phyloP scores from a whole-genome alignment of 1,139 yeast species.

The Nakaseomyces nivariensis region DNA sequence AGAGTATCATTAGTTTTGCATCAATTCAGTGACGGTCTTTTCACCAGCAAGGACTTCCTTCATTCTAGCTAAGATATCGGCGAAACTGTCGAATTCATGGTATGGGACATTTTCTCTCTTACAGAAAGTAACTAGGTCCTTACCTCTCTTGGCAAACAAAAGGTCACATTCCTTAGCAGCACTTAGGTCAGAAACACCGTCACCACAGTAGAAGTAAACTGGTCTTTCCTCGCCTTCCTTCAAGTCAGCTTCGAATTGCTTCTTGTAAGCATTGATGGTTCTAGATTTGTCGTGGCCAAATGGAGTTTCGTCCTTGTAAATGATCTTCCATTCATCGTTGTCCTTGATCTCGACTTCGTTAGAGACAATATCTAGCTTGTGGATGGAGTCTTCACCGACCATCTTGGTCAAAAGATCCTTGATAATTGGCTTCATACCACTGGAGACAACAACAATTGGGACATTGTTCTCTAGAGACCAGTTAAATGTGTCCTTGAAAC shows the following conservation, averaged over 20 bases:
- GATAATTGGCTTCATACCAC: conserved; percentile 91
- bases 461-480: conserved; percentile 67
- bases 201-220: conserved; percentile 82
- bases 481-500: conserved; percentile 68
- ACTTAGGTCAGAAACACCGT: conserved; percentile 89
- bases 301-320: conserved; percentile 71
- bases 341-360: conserved; percentile 58
- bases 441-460: conserved; percentile 72
- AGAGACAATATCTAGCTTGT: conserved; percentile 69
- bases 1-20: conserved; percentile 27
- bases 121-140: conserved; percentile 81
- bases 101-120: conserved; percentile 71
- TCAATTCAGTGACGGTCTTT: conserved; percentile 34
- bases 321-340: conserved; percentile 67
- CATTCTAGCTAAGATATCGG: conserved; percentile 56
- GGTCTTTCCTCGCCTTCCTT: conserved; percentile 37
- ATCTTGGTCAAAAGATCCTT: conserved; percentile 61
- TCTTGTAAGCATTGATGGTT: conserved; percentile 59
- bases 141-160: conserved; percentile 86
- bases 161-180: conserved; percentile 94
- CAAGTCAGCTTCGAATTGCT: conserved; percentile 35
- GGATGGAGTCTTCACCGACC: conserved; percentile 67
- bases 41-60: conserved; percentile 38
- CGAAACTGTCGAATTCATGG: conserved; percentile 67
- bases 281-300: conserved; percentile 94